Percentiles rank a stretch among this genome's conserved stretches.
Conservation (phyloP, 805 yeast species). For the Maudiozyma barnettii region DNA sequence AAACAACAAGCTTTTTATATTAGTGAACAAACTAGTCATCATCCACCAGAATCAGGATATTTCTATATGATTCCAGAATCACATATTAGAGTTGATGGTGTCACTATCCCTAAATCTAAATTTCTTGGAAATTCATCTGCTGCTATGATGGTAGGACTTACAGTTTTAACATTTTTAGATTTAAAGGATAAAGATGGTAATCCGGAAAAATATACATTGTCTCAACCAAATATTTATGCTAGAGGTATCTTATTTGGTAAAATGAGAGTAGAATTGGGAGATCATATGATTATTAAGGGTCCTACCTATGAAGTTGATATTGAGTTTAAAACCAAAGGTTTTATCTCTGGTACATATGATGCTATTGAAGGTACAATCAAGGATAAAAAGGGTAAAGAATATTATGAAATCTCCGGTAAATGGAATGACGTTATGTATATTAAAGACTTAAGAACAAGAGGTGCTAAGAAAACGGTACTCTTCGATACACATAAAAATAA, state of each 20-base stretch:
- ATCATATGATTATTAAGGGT: conserved; percentile 72
- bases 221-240: conserved; percentile 95
- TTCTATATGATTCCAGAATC: conserved; percentile 78
- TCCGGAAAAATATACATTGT: conserved; percentile 66
- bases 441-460: conserved; percentile 36
- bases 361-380: conserved; percentile 70
- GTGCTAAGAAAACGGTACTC: conserved; percentile 39
- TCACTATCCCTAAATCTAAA: conserved; percentile 74
- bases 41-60: conserved; percentile 95
- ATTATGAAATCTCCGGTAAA: conserved; percentile 72
- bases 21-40: conserved; percentile 94
- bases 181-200: conserved; percentile 36
- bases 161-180: conserved; percentile 59
- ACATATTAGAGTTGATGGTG: conserved; percentile 80
- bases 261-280: conserved; percentile 85
- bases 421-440: conserved; percentile 85
- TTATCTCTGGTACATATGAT: conserved; percentile 86
- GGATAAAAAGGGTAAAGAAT: conserved; percentile 41
- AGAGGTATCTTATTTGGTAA: conserved; percentile 89
- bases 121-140: conserved; percentile 95
- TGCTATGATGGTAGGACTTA: conserved; percentile 90
- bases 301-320: conserved; percentile 60
- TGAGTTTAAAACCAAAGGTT: conserved; percentile 92
- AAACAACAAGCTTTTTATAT: conserved; percentile 69
- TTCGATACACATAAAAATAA: conserved; percentile 51